These are phyloP conservation scores for Suillus clintonianus DNA, from an alignment of 768 basidiomycete genomes.

Conservation along the genomic window DNA sequence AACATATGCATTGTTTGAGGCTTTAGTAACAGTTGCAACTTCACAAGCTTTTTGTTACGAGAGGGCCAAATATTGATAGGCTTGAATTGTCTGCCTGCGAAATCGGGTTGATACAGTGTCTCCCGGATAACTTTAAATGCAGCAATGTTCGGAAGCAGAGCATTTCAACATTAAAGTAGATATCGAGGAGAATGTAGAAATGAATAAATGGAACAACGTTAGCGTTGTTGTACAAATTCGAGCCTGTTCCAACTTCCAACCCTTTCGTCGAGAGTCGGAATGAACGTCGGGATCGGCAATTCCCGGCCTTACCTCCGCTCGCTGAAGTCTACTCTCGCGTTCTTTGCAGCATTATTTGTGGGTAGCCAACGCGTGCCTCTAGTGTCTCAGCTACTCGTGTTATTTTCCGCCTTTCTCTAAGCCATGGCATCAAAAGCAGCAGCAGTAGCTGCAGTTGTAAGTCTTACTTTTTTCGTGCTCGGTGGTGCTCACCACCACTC, in stretches of 20 bases:
- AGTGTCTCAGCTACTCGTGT: neutral
- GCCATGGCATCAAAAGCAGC: conserved; percentile 73
- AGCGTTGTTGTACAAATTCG: neutral
- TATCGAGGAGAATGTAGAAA: neutral
- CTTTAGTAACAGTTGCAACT: neutral
- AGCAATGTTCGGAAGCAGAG: neutral
- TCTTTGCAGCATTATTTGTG: conserved; percentile 6
- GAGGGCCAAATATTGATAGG: neutral
- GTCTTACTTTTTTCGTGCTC: conserved; percentile 18
- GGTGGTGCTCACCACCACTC: neutral
- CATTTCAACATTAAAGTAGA: neutral
- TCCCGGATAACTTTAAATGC: neutral
- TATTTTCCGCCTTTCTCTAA: conserved; percentile 16
- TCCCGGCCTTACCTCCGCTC: conserved; percentile 24
- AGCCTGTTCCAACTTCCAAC: neutral
- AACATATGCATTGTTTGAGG: neutral
- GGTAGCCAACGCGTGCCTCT: neutral
- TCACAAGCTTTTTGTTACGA: neutral
- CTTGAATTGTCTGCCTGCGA: neutral
- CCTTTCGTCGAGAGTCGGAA: conserved; percentile 17
- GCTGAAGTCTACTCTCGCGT: conserved; percentile 14
- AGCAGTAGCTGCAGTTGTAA: conserved; percentile 66
- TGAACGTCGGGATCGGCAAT: conserved; percentile 21
- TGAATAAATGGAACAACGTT: neutral
- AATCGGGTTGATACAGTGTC: neutral